These are phyloP conservation scores for Populus tomentosa DNA, from an alignment of 441 rosid species.

Conservation along the genomic window DNA sequence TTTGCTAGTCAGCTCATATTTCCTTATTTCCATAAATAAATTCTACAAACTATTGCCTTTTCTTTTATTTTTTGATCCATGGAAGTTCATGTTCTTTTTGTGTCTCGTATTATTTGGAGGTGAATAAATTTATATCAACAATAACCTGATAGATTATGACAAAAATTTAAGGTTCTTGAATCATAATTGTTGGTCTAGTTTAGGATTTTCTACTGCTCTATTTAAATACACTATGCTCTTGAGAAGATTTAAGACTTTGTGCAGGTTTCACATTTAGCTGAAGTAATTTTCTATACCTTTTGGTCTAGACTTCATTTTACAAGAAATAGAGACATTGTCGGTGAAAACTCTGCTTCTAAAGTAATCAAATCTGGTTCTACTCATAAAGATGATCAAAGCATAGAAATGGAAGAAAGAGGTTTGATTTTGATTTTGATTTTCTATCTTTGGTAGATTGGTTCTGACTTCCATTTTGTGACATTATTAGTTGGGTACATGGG, in stretches of 20 bases:
- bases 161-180: too few relatives aligned
- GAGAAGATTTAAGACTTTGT: background rate
- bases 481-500: too few relatives aligned
- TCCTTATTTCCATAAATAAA: background rate
- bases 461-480: too few relatives aligned
- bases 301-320: background rate
- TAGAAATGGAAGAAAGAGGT: background rate
- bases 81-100: background rate
- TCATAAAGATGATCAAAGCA: background rate
- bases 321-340: background rate
- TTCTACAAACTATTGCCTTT: background rate
- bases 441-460: too few relatives aligned
- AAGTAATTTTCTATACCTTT: background rate
- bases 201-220: too few relatives aligned
- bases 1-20: constrained; percentile 2
- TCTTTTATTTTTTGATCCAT: background rate
- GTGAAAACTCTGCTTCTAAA: background rate
- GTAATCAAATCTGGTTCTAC: background rate
- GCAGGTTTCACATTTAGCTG: background rate
- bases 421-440: background rate
- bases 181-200: too few relatives aligned
- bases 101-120: too few relatives aligned
- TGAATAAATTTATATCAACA: too few relatives aligned
- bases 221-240: background rate
- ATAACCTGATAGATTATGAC: too few relatives aligned